Evolutionary conservation across 2,329 filamentous ascomycete species (phyloP), one percentile per base, ranked within the genome.

Genomic region (Colletotrichum liriopes): DNA sequence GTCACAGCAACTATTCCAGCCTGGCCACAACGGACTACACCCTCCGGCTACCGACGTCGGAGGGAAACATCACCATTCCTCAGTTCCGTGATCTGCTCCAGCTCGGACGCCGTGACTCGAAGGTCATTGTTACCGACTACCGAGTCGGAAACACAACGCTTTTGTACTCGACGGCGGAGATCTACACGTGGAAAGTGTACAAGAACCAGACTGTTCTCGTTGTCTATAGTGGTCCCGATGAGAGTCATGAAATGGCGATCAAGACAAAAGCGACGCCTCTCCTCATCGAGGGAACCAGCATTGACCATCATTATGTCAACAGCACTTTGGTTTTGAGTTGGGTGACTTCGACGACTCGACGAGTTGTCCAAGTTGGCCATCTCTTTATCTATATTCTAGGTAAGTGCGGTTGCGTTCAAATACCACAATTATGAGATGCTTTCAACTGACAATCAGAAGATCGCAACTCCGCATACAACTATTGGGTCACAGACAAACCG

Each of bases 111-210:
- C 84, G 92, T 29, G 92, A 94, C 77, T 92, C 91, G 0, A 93
- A 89, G 80, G 86, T 93, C 52, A 89, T 92, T 76, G 88, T 93
- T 5, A 90, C 87, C 0, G 90, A 94, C 75, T 94, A 93, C 71
- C 84, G 88, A 16, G 81, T 93, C 58, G 90, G 89, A 0, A 86
- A 87, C n/a, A 81, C 84, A 6, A 88, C 84, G 1, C 77, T 94
- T 20, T 78, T 93, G 0, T 94, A 93, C 80, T 93, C 90, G 0
- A 92, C 92, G 2, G 91, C 90, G 0, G 92, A 94, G 76, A 88
- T 94, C 32, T 90, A 91, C 73, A 93, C 91, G 0, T 93, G 91
- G 89, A 92, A 94, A 79, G 86, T 88, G 63, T 90, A 92, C 71
- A 84, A 84, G 0, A 82, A 87, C 49, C 88, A 86, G 78, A 91